A percentile compares a stretch with the other conserved stretches of the same genome.
These are phyloP conservation scores for Tetrahymena borealis DNA, from an alignment of 73 alveolate genomes.

Conservation along the genomic window DNA sequence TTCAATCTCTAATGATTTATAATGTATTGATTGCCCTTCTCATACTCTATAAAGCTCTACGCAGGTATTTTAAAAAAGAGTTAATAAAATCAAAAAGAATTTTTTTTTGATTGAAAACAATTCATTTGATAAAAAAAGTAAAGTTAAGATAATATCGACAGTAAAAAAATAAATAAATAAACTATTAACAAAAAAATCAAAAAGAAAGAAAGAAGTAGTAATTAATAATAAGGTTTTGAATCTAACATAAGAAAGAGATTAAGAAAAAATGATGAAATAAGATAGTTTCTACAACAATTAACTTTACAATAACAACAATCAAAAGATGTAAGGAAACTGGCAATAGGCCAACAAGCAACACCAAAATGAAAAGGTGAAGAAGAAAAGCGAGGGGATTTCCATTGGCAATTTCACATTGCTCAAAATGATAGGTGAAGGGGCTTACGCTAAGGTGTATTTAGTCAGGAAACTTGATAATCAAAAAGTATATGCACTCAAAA, in stretches of 20 bases:
- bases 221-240: too few relatives aligned
- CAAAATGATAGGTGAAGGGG: slow-evolving; percentile 80
- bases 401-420: slow-evolving; percentile 33
- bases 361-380: neutral
- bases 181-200: neutral
- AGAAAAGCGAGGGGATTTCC: neutral
- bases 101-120: too few relatives aligned
- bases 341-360: neutral
- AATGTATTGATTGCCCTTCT: too few relatives aligned
- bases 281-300: neutral
- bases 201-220: neutral
- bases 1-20: too few relatives aligned
- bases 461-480: slow-evolving; percentile 59
- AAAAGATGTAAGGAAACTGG: neutral
- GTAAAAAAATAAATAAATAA: too few relatives aligned
- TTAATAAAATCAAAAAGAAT: too few relatives aligned
- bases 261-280: neutral
- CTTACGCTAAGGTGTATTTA: slow-evolving; percentile 73
- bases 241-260: neutral
- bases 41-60: too few relatives aligned
- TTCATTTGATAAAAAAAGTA: too few relatives aligned
- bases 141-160: too few relatives aligned
- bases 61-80: too few relatives aligned
- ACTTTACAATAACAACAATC: neutral
- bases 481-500: slow-evolving; percentile 79